Base-by-base conservation (phyloP, 2,329 filamentous ascomycete species). In the Ilyonectria destructans region DNA sequence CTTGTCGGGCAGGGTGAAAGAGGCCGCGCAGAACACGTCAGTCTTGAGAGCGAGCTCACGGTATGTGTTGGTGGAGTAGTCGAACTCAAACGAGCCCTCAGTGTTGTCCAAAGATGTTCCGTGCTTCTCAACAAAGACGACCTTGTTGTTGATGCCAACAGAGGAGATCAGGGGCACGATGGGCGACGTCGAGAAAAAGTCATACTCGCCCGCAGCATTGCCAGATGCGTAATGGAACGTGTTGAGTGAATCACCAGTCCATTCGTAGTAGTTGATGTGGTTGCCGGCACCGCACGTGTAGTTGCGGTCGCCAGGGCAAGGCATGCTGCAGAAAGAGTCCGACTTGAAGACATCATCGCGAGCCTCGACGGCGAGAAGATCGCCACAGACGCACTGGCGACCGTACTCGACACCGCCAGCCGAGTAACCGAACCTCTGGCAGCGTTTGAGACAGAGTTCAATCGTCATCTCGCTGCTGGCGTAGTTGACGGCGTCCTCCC, bases 11-110 rank as follows among this genome's bases (percentile, higher is more conserved):
- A 93, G 84, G 2, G 88, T 90, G 10, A 92, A 77, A 19, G 89
- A 87, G 12, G 87, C 90, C 48, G 90, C 86, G 75, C 91, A 93
- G 78, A 93, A 93, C 12, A 92, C 84, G 70, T 93, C 91, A 0
- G 89, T 91, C 82, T 90, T 89, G 71, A 82, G 85, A 64, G 91
- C 87, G 85, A 92, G 88, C 13, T 85, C 81, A 55, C 89, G 84
- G 88, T 90, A 92, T 2, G 87, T 89, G 21, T 79, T 79, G 26
- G 80, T 78, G 68, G 89, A 89, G 77, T 90, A 83, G 72, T 85
- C 81, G 54, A 88, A 79, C 52, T 85, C 80, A 3, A 84, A 84
- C 0, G 90, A 84, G 74, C 92, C 90, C 51, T 75, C 69, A 0
- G 73, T 75, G 21, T 75, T 10, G 29, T 75, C 73, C 10, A 45